Evolutionary conservation across 352 stramenopile species (phyloP).

Genomic region (Phytophthora pistaciae): DNA sequence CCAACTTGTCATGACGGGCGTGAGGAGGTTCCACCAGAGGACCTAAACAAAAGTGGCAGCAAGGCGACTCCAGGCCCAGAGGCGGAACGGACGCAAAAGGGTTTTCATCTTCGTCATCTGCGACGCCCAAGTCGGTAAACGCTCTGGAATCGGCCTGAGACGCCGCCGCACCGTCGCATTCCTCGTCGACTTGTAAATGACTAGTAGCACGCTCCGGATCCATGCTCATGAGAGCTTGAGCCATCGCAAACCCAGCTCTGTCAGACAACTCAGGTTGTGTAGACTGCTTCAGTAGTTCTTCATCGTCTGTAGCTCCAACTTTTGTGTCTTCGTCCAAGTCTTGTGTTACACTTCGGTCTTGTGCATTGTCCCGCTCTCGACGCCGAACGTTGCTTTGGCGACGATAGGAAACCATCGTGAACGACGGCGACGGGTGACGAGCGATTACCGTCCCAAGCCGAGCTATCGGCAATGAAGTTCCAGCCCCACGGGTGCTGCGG

Average conservation of each 20-base stretch:
- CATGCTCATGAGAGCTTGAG: neutral
- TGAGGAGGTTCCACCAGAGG: neutral
- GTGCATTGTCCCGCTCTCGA: neutral
- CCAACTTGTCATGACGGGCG: neutral
- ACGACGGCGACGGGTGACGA: slow-evolving; percentile 32
- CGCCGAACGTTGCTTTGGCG: slow-evolving; percentile 11
- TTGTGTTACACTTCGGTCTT: neutral
- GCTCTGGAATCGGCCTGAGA: neutral
- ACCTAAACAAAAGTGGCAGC: slow-evolving; percentile 5
- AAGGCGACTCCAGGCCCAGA: neutral
- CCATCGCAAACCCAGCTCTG: neutral
- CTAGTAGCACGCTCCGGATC: neutral
- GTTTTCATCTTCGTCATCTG: neutral
- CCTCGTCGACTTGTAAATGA: neutral
- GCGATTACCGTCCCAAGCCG: slow-evolving; percentile 28
- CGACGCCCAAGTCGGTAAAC: neutral
- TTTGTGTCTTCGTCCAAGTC: neutral
- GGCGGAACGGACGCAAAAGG: neutral
- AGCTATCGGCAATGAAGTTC: neutral
- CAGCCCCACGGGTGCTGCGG: neutral
- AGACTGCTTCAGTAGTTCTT: neutral
- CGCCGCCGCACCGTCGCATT: neutral
- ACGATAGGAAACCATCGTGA: slow-evolving; percentile 45
- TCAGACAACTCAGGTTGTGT: neutral
- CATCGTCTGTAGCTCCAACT: neutral